Conservation (phyloP, 2,329 filamentous ascomycete species). For the Alternaria ethzedia region DNA sequence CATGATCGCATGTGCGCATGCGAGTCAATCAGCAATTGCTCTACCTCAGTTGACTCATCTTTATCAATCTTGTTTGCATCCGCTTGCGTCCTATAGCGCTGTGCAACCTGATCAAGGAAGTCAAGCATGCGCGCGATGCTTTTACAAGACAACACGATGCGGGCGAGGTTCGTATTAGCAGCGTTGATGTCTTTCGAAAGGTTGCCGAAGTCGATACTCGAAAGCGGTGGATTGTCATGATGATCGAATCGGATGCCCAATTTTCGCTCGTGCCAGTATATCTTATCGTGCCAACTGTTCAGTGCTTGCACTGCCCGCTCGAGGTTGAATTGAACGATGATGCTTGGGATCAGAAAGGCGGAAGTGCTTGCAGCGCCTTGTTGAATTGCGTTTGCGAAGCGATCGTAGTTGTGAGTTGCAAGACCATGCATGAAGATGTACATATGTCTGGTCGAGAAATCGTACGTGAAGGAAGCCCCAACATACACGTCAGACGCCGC, state of each 20-base stretch:
- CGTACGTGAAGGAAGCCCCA: conserved; percentile 25
- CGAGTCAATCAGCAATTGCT: conserved; percentile 5
- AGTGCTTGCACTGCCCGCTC: not conserved
- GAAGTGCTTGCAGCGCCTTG: not conserved
- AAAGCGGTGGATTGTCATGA: not conserved
- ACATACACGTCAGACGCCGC: not conserved
- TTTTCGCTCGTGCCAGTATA: conserved; percentile 11
- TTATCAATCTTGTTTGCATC: not conserved
- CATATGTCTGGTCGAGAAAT: conserved; percentile 20
- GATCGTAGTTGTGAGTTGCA: not conserved
- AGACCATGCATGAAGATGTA: conserved; percentile 25
- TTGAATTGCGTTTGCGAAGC: not conserved
- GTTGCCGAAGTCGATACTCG: conserved; percentile 8
- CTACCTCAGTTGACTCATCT: not conserved
- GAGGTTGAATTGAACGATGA: conserved; percentile 15
- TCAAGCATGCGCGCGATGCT: conserved; percentile 7
- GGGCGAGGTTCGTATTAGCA: conserved; percentile 12
- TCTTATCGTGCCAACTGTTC: conserved; percentile 5
- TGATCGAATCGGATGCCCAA: conserved; percentile 15
- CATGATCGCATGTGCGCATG: conserved; percentile 13
- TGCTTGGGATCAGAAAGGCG: conserved; percentile 17
- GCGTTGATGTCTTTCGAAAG: conserved; percentile 14
- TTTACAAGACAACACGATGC: conserved; percentile 6
- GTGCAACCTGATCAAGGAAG: conserved; percentile 20
- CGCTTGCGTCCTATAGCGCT: conserved; percentile 10